phyloP scores from a whole-genome alignment of 495 filamentous ascomycete genomes.

The Acidomyces sp. region DNA sequence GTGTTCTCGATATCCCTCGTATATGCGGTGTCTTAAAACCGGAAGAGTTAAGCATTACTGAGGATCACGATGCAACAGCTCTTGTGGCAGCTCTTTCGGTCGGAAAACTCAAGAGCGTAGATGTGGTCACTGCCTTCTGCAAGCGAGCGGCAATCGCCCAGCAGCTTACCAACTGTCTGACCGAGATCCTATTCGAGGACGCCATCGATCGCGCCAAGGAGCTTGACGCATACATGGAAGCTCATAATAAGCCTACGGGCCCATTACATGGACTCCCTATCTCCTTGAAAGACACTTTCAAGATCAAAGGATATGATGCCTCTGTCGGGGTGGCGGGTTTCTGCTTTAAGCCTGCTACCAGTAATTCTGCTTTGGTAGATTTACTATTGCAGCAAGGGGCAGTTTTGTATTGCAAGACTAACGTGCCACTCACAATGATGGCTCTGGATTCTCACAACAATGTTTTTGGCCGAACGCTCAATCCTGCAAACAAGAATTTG shows the following conservation, averaged over 20 bases:
- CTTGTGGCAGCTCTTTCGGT: slow-evolving; percentile 36
- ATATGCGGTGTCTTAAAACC: slow-evolving; percentile 34
- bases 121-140: slow-evolving; percentile 46
- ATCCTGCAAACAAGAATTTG: slow-evolving; percentile 27
- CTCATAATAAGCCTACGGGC: slow-evolving; percentile 21
- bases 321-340: slow-evolving; percentile 27
- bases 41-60: slow-evolving; percentile 46
- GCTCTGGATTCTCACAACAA: slow-evolving; percentile 32
- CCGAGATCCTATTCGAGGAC: slow-evolving; percentile 28
- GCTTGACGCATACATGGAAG: slow-evolving; percentile 24
- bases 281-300: slow-evolving; percentile 31
- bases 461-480: slow-evolving; percentile 31
- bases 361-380: slow-evolving; percentile 24
- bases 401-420: slow-evolving; percentile 35
- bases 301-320: slow-evolving; percentile 27
- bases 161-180: slow-evolving; percentile 31
- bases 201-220: slow-evolving; percentile 25
- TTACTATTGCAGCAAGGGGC: slow-evolving; percentile 28
- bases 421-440: slow-evolving; percentile 33
- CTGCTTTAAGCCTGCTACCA: slow-evolving; percentile 22
- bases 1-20: slow-evolving; percentile 24
- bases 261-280: slow-evolving; percentile 31
- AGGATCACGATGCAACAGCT: slow-evolving; percentile 40
- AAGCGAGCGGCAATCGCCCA: slow-evolving; percentile 37
- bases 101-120: slow-evolving; percentile 37